Evolutionary conservation across 805 yeast species (phyloP).

Genomic region (Candida cerambycidarum): DNA sequence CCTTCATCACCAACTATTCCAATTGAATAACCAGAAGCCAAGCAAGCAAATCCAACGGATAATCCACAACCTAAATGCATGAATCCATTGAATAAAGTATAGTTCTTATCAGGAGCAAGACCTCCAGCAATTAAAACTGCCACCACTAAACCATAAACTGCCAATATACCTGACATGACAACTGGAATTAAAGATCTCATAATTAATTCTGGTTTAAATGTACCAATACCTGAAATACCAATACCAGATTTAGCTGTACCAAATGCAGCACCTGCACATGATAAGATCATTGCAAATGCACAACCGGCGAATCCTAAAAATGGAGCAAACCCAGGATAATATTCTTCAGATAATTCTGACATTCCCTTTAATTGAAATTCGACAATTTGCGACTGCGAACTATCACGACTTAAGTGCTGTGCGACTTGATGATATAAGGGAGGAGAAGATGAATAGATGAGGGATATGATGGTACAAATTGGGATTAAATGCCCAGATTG

Average conservation of each 20-base stretch:
- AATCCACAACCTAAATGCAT: conserved; percentile 98
- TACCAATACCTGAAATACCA: conserved; percentile 97
- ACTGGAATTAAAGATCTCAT: conserved; percentile 97
- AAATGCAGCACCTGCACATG: conserved; percentile 97
- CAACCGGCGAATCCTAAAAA: conserved; percentile 98
- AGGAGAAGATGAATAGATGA: too few relatives aligned
- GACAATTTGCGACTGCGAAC: background rate
- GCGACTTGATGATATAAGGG: background rate
- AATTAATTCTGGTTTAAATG: conserved; percentile 93
- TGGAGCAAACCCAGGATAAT: conserved; percentile 91
- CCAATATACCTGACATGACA: conserved; percentile 95
- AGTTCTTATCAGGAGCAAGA: conserved; percentile 71
- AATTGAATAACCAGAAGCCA: conserved; percentile 98
- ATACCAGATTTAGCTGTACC: conserved; percentile 98
- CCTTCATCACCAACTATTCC: conserved; percentile 99
- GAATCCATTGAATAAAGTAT: conserved; percentile 93
- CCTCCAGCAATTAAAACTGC: conserved; percentile 94
- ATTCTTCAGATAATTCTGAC: conserved; percentile 45
- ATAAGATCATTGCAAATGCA: conserved; percentile 85
- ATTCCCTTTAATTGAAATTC: conserved; percentile 2
- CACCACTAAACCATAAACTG: conserved; percentile 96
- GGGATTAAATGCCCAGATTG: too few relatives aligned
- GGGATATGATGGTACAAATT: too few relatives aligned
- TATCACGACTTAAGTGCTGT: background rate
- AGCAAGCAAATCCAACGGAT: conserved; percentile 94